Base-by-base conservation (phyloP, 2,329 filamentous ascomycete genomes). In the Fusarium equiseti region DNA sequence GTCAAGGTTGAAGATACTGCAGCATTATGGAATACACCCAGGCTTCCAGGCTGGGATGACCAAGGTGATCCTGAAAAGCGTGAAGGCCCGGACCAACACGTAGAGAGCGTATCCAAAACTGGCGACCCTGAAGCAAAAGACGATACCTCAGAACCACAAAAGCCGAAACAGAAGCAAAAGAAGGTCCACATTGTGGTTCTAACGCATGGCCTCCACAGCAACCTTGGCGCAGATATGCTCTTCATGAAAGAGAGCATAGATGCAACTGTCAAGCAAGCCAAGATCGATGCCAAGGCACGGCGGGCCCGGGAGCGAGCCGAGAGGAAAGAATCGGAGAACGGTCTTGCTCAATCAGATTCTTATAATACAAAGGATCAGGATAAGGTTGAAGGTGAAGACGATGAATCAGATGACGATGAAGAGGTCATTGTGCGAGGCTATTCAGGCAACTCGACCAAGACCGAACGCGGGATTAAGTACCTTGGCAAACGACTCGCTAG, bases 221-320 rank as follows among this genome's bases (percentile, higher is more conserved):
- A 99, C 79, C 86, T 98, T 15, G 94, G 96, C 8, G 92, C 94
- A 24, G 96, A 99, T 79, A 97, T 99, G 96, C 85, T 99, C 22
- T 99, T 93, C 78, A 83, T 99, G 79, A 99, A 99, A 78, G 96
- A 99, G 81, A 97, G 94, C 80, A 98, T 99, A 68, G 96, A 99
- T 81, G 89, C 90, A 29, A 90, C 93, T 5, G 91, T 91, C 6
- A 91, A 85, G 74, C 90, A 95, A 77, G 91, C 93, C 29, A 90
- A 91, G 73, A 83, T 89, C 52, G 91, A 93, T 79, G 89, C 90
- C 40, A 90, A 86, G 77, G 85, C 83, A 52, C 86, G 92, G 62
- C 88, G 85, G 73, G 84, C 83, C 59, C 84, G 81, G 73, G 83
- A 87, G 75, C 80, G 83, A 77, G 77, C 81, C 76, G 75, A 79